Conservation (phyloP, 331 rosid species). For the Dryas integrifolia region DNA sequence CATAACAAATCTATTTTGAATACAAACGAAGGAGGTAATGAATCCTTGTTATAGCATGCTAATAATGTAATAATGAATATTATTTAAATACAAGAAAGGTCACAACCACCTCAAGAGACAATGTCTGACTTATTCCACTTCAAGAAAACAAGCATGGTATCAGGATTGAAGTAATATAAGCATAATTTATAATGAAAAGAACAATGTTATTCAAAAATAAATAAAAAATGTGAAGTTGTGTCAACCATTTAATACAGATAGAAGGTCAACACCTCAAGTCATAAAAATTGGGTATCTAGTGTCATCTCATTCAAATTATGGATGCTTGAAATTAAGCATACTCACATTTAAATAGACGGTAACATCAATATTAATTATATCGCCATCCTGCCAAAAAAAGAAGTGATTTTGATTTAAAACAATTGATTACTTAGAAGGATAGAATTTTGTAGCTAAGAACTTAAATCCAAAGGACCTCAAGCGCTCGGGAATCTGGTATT, state of each 20-base stretch:
- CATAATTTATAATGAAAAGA: neutral
- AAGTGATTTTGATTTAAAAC: neutral
- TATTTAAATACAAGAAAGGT: too few species aligned
- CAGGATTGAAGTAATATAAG: neutral
- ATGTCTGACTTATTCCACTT: neutral
- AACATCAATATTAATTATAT: conserved; percentile 83
- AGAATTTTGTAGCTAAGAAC: conserved; percentile 17
- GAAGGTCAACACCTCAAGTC: neutral
- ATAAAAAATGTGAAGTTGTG: neutral
- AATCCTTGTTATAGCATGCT: too few species aligned
- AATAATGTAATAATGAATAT: too few species aligned
- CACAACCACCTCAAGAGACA: neutral
- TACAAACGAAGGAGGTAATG: too few species aligned
- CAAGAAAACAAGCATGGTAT: neutral
- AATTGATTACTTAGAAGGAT: neutral
- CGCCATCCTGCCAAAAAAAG: conserved; percentile 73
- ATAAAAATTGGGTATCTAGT: neutral
- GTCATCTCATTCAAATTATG: neutral
- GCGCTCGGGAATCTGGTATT: conserved; percentile 82
- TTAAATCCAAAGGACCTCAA: conserved; percentile 55
- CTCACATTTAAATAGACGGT: conserved; percentile 92
- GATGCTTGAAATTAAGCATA: neutral
- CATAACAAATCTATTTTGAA: too few species aligned
- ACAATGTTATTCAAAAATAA: neutral
- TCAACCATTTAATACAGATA: neutral